These are phyloP conservation scores for Pyrus pyrifolia DNA, from an alignment of 306 rosid species.

Conservation along the genomic window DNA sequence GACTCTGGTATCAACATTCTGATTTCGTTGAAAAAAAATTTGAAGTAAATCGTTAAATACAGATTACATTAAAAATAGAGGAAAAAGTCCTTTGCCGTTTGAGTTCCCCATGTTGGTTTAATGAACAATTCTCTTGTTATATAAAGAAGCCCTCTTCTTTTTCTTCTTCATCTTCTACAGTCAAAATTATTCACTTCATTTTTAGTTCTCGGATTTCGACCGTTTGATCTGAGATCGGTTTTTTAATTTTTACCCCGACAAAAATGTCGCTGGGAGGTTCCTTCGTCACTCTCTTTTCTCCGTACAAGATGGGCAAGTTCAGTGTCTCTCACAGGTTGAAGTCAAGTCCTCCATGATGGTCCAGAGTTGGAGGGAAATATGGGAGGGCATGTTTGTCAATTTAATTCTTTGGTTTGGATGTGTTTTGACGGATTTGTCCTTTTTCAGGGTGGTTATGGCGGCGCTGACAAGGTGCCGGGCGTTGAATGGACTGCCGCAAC, in stretches of 20 bases:
- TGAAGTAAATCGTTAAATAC: no score
- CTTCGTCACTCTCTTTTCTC: constrained; percentile 46
- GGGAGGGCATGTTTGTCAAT: background rate
- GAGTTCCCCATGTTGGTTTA: no score
- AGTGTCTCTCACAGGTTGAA: constrained; percentile 65
- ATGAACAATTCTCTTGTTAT: no score
- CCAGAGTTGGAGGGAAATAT: background rate
- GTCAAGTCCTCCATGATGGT: background rate
- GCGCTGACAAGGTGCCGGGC: constrained; percentile 56
- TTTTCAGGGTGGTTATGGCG: constrained; percentile 51
- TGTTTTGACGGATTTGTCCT: background rate
- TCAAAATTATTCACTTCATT: background rate
- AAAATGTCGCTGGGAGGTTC: constrained; percentile 26
- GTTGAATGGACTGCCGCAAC: constrained; percentile 32
- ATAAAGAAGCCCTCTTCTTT: background rate
- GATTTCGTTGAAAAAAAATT: no score
- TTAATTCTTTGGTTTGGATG: background rate
- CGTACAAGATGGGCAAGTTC: constrained; percentile 61
- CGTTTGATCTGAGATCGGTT: background rate
- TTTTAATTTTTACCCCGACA: no score
- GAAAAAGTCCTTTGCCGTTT: no score
- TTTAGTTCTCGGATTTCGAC: background rate
- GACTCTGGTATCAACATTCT: no score
- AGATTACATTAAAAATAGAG: no score
- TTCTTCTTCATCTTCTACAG: no score